Evolutionary conservation across 495 filamentous ascomycete genomes (phyloP), one percentile per base, ranked within the genome.

Genomic region (Tuber melanosporum): DNA sequence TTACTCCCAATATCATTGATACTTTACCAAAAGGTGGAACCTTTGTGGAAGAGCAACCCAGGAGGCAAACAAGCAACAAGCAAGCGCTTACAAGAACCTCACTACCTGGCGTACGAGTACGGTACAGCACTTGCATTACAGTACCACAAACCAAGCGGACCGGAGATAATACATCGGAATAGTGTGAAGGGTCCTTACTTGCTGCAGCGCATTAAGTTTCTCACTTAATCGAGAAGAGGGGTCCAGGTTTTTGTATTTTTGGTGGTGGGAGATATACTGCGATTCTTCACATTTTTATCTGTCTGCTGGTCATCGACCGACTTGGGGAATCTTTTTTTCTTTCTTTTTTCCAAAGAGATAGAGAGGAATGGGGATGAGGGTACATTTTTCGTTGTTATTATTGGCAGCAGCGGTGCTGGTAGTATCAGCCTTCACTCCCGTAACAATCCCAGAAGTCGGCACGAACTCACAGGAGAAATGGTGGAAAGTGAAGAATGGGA

Each of bases 361-460:
- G 57, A 32, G 26, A 66, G 52, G n/a, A 26, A 52, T 52, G 20
- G 32, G 57, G 26, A 66, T 66, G 57, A 10, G 57, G 57, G 57
- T 32, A 66, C 57, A 66, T 66, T 66, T 66, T 66, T 66, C 57
- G n/a, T 32, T 66, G 32, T 66, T 66, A 66, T 66, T 66, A n/a
- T 66, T 66, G 14, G 57, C 57, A 6, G 26, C 77, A 42, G 72
- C 74, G 42, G 77, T 70, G 46, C 66, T 26, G 42, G 36, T 71
- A 69, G 77, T 76, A 46, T 79, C 71, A 70, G 77, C 78, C 69
- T 80, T 80, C 71, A 62, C 75, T 45, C 77, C 78, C 47, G 15
- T 75, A 43, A 70, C 71, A 26, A 47, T 69, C 49, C 62, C 71
- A 39, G 62, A 76, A 10, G 15, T 71, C 42, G 49, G 62, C 43